A percentile compares a stretch with the other conserved stretches of the same genome.
phyloP scores from a whole-genome alignment of 176 grass and related monocot species.

The Musa troglodytarum region DNA sequence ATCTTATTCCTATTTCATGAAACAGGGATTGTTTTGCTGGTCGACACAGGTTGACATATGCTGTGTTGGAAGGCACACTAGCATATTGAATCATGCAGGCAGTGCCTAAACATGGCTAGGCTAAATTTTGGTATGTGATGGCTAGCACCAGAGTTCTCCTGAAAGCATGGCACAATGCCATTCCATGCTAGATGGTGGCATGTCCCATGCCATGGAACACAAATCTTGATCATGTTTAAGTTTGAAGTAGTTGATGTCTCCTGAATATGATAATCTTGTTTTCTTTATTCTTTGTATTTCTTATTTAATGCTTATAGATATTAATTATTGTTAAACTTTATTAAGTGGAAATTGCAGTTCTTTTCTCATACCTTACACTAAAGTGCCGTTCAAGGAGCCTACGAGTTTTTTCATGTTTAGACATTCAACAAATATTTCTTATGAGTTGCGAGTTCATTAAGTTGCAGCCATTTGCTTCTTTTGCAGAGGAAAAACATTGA shows the following conservation, averaged over 20 bases:
- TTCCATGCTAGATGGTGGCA: not conserved
- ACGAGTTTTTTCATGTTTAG: not conserved
- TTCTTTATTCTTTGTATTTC: not conserved
- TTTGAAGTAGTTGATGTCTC: not conserved
- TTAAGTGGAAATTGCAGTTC: not conserved
- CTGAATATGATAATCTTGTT: not conserved
- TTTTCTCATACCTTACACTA: not conserved
- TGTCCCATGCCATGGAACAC: not conserved
- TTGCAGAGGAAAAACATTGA: constrained; percentile 77
- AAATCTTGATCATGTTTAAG: not conserved
- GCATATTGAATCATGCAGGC: not conserved
- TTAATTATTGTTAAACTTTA: not conserved
- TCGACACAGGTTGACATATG: not conserved
- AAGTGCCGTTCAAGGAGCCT: not conserved
- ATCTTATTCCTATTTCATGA: not conserved
- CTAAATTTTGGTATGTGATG: not conserved
- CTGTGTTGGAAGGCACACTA: not conserved
- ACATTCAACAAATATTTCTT: not conserved
- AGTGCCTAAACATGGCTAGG: not conserved
- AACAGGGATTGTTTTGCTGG: not conserved
- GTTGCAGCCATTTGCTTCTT: constrained; percentile 6
- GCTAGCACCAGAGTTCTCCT: not conserved
- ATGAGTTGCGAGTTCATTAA: constrained; percentile 6
- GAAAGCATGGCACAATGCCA: not conserved
- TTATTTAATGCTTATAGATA: not conserved